Conservation (phyloP, 2,329 filamentous ascomycete species). For the Talaromyces marneffei region DNA sequence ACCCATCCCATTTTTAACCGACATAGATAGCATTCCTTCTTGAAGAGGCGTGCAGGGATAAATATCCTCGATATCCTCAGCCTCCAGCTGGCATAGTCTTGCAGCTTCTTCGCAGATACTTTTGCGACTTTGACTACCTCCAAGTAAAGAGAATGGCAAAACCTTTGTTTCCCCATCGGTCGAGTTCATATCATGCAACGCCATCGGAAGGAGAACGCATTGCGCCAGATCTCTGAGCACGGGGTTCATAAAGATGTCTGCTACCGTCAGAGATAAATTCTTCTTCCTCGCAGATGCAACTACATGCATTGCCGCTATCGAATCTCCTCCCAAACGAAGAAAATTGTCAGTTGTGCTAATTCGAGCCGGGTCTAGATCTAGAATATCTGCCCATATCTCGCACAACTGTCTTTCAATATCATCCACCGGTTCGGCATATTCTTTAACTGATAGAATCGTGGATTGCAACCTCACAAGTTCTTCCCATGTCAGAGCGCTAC, state of each 20-base stretch:
- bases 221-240: conserved; percentile 18
- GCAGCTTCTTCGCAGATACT: not conserved
- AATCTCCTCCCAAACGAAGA: conserved; percentile 27
- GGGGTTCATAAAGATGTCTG: conserved; percentile 7
- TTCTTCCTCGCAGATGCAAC: conserved; percentile 8
- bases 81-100: conserved; percentile 22
- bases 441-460: conserved; percentile 14
- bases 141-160: conserved; percentile 1
- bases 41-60: conserved; percentile 39
- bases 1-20: conserved; percentile 26
- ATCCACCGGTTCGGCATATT: not conserved
- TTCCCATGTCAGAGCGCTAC: conserved; percentile 1
- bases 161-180: not conserved
- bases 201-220: not conserved
- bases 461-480: conserved; percentile 20
- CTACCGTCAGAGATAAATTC: conserved; percentile 1
- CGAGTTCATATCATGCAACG: not conserved
- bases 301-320: conserved; percentile 20
- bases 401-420: conserved; percentile 19
- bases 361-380: conserved; percentile 17
- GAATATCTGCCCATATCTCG: conserved; percentile 18
- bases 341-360: conserved; percentile 24
- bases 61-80: conserved; percentile 31
- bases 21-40: conserved; percentile 42
- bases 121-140: not conserved